Conservation (phyloP, 352 stramenopile species). For the Pythium chondricola region DNA sequence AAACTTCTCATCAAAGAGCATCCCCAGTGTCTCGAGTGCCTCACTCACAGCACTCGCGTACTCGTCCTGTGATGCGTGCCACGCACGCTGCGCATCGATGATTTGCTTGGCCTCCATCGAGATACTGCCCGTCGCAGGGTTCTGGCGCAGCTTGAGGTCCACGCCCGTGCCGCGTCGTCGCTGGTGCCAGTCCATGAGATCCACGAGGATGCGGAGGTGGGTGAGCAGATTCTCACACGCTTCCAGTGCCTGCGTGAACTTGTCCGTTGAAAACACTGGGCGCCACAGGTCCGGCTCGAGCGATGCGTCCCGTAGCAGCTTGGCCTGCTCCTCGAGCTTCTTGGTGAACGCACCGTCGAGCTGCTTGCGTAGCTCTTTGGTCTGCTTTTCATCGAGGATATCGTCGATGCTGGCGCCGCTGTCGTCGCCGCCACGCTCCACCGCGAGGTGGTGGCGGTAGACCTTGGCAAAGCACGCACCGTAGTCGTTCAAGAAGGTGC, state of each 20-base stretch:
- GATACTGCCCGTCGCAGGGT: constrained; percentile 9
- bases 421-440: constrained; percentile 13
- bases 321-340: no score
- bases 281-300: no score
- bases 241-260: no score
- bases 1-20: constrained; percentile 58
- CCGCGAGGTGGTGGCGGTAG: constrained; percentile 48
- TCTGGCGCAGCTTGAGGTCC: constrained; percentile 21
- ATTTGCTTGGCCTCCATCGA: constrained; percentile 8
- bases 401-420: constrained; percentile 6
- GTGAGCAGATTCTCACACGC: constrained; percentile 46
- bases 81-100: constrained; percentile 5
- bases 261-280: no score
- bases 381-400: constrained; percentile 20
- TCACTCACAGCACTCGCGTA: constrained; percentile 37
- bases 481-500: constrained; percentile 36
- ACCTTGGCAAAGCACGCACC: constrained; percentile 33
- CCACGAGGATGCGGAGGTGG: constrained; percentile 50
- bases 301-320: no score
- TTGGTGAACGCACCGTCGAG: constrained; percentile 28
- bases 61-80: constrained; percentile 20
- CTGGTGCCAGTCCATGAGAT: constrained; percentile 60
- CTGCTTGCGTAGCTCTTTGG: constrained; percentile 32
- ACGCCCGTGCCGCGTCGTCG: constrained; percentile 18
- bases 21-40: constrained; percentile 45